Evolutionary conservation across 257 asterid species (phyloP).

Genomic region (Penstemon eatonii): DNA sequence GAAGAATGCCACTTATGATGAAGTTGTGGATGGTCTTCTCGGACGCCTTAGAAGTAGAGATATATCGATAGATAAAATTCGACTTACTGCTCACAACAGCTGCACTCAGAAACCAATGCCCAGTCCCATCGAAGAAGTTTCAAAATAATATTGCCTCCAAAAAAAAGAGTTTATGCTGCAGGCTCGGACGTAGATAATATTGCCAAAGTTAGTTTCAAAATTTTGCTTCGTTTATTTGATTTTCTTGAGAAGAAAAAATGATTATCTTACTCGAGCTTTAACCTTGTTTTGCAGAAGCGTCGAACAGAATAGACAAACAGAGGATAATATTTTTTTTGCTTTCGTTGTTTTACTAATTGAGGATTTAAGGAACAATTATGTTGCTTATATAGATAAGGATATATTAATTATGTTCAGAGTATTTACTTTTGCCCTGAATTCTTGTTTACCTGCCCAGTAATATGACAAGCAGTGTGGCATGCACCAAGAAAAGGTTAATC

Average conservation of each 20-base stretch:
- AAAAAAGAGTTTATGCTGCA: conserved; percentile 66
- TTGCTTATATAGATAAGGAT: conserved; percentile 21
- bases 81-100: conserved; percentile 98
- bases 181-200: conserved; percentile 53
- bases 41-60: conserved; percentile 78
- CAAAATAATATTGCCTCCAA: no score
- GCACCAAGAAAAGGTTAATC: no score
- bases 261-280: background rate
- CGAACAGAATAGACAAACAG: conserved; percentile 35
- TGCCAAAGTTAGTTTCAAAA: background rate
- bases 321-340: no score
- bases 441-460: no score
- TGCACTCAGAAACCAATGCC: conserved; percentile 98
- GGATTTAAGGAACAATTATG: conserved; percentile 41
- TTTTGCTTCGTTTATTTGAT: background rate
- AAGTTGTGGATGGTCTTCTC: conserved; percentile 91
- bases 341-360: no score
- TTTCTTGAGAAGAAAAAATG: no score
- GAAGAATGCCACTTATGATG: conserved; percentile 88
- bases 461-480: no score
- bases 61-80: conserved; percentile 64
- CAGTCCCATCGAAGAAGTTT: conserved; percentile 69
- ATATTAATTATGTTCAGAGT: background rate
- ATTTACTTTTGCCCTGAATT: no score
- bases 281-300: conserved; percentile 67